Conservation (phyloP, 805 yeast genomes). For the Debaryomyces maramus region DNA sequence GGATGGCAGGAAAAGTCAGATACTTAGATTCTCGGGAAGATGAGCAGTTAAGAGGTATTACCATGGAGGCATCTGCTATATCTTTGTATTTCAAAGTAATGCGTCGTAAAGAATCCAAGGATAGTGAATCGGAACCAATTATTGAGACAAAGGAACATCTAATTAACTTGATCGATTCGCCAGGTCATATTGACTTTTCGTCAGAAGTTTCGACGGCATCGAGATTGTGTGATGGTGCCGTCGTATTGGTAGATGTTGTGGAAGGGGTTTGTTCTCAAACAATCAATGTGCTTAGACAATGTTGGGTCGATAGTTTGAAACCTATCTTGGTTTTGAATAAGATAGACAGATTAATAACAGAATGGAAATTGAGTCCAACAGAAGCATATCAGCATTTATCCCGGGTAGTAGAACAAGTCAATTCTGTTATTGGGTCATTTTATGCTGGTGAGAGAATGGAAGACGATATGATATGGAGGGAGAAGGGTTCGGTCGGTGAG, state of each 20-base stretch:
- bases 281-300: slow-evolving; percentile 88
- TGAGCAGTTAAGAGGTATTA: slow-evolving; percentile 93
- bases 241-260: slow-evolving; percentile 91
- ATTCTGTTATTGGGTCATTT: slow-evolving; percentile 90
- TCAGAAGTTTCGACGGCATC: slow-evolving; percentile 97
- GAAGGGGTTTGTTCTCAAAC: slow-evolving; percentile 99
- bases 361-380: slow-evolving; percentile 73
- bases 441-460: slow-evolving; percentile 91
- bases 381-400: slow-evolving; percentile 85
- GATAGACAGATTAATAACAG: slow-evolving; percentile 81
- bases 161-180: slow-evolving; percentile 92
- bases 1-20: slow-evolving; percentile 93
- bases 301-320: slow-evolving; percentile 89
- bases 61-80: slow-evolving; percentile 96
- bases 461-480: slow-evolving; percentile 78
- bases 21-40: slow-evolving; percentile 92
- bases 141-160: slow-evolving; percentile 68
- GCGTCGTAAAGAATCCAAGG: slow-evolving; percentile 30
- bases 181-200: slow-evolving; percentile 98
- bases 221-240: slow-evolving; percentile 94
- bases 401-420: slow-evolving; percentile 86
- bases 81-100: slow-evolving; percentile 84
- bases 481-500: slow-evolving; percentile 55
- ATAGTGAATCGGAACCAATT: slow-evolving; percentile 27
- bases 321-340: slow-evolving; percentile 89